Base-by-base conservation (phyloP, 208 protist genomes). In the Trypanosoma grayi region DNA sequence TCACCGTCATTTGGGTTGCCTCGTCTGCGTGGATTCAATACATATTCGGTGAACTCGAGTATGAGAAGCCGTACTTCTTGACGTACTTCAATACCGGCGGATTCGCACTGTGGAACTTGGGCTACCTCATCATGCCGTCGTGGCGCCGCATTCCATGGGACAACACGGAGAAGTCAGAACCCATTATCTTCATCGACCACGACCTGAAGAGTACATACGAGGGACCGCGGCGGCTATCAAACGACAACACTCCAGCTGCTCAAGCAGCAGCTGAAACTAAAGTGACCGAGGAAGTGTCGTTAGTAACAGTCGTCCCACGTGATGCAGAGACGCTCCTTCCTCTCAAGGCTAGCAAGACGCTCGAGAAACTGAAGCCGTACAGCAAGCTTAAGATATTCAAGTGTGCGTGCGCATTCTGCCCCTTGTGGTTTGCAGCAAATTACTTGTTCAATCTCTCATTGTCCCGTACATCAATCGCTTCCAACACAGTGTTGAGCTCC, bases 391-490 rank as follows among this genome's bases (percentile, higher is more conserved):
- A 79, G 36, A 80, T 97, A 44, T 91, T 89, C 66, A 55, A 36
- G n/a, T 86, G 73, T 18, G 87, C 90, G 33, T 60, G 62, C 11
- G 53, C 68, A 36, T 97, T 97, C 64, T 94, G 87, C 56, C 85
- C 87, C 0, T 65, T 97, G 16, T 97, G 90, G 93, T 94, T 96
- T 59, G 28, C 86, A 13, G 90, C 89, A 18, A 97, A 97, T 69
- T 94, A 85, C 60, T 69, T 93, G 34, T 97, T 97, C 63, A 97
- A 97, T 62, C 37, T 86, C 22, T 94, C 84, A 8, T 86, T 97
- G 18, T 86, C 87, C 16, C 63, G 68, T 47, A 92, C 89, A 1
- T 95, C 87, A 10, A 86, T 97, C 1, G 77, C 87, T 25, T 96
- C 89, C 30, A 93, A 91, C 74, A 95, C 88, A 25, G 81, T 96